phyloP scores from a whole-genome alignment of 129 eudicot species.

The Solidago caesia region DNA sequence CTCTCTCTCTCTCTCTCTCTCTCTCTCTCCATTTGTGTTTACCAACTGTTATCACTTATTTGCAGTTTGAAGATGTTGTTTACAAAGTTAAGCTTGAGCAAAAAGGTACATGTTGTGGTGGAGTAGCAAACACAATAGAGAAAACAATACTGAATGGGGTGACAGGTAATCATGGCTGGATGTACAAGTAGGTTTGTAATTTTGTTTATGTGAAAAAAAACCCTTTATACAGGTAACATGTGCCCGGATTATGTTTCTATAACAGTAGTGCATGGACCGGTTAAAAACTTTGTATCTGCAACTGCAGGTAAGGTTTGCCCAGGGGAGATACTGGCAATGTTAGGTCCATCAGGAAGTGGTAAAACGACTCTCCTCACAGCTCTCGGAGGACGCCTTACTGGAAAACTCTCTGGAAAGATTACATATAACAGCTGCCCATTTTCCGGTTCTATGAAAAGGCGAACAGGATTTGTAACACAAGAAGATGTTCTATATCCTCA shows the following conservation, averaged over 20 bases:
- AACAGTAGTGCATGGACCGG: neutral
- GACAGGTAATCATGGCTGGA: conserved; percentile 30
- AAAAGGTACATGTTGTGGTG: conserved; percentile 50
- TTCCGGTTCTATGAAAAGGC: conserved; percentile 72
- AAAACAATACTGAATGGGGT: conserved; percentile 87
- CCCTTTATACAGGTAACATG: too few species aligned
- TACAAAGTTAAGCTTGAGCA: conserved; percentile 59
- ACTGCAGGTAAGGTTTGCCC: conserved; percentile 61
- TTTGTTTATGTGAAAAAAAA: too few species aligned
- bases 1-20: conserved; percentile 24
- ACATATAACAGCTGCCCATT: conserved; percentile 75
- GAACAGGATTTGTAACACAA: conserved; percentile 91
- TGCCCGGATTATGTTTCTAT: neutral
- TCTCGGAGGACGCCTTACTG: conserved; percentile 80
- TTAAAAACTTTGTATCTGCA: neutral
- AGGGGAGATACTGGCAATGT: conserved; percentile 93
- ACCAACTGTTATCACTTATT: conserved; percentile 3
- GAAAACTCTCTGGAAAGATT: conserved; percentile 80
- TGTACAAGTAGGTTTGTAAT: too few species aligned
- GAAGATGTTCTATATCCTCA: conserved; percentile 91
- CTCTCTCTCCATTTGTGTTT: neutral
- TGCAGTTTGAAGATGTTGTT: conserved; percentile 92
- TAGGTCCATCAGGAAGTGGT: conserved; percentile 99
- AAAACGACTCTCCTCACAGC: conserved; percentile 94
- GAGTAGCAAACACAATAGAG: conserved; percentile 52